These are phyloP conservation scores for Tetracladium setigerum DNA, from an alignment of 495 filamentous ascomycete genomes.

Conservation along the genomic window DNA sequence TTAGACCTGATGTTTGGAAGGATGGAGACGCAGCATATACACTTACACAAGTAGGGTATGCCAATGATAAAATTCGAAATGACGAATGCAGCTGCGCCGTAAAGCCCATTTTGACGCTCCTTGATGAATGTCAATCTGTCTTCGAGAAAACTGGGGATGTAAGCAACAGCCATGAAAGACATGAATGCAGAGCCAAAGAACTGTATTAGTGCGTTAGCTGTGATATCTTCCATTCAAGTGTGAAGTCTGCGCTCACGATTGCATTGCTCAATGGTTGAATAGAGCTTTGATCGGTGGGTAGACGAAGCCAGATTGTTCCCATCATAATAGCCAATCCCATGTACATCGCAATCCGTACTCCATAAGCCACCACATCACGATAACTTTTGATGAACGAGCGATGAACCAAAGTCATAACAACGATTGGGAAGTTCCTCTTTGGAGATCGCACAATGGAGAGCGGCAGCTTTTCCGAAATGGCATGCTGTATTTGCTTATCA, in stretches of 20 bases:
- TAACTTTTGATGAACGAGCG: slow-evolving; percentile 73
- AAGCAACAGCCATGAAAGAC: slow-evolving; percentile 87
- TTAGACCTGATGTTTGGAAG: slow-evolving; percentile 11
- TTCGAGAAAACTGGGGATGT: slow-evolving; percentile 75
- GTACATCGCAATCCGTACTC: slow-evolving; percentile 78
- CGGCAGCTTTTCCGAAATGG: neutral
- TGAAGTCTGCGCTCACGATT: slow-evolving; percentile 38
- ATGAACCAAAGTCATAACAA: slow-evolving; percentile 46
- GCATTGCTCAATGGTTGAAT: slow-evolving; percentile 77
- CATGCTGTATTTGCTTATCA: neutral
- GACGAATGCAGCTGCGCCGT: slow-evolving; percentile 63
- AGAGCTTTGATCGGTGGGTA: slow-evolving; percentile 52
- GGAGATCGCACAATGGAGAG: slow-evolving; percentile 4
- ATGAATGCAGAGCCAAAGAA: slow-evolving; percentile 82
- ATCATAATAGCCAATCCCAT: slow-evolving; percentile 72
- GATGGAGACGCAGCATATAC: slow-evolving; percentile 24
- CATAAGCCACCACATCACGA: slow-evolving; percentile 74
- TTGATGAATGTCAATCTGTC: slow-evolving; percentile 66
- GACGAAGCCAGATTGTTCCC: slow-evolving; percentile 76
- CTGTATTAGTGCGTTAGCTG: slow-evolving; percentile 9
- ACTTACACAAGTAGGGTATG: slow-evolving; percentile 54
- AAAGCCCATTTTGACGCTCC: slow-evolving; percentile 75
- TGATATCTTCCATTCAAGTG: neutral
- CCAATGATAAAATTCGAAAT: slow-evolving; percentile 77
- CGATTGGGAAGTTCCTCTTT: slow-evolving; percentile 8